These are phyloP conservation scores for Cornus kousa DNA, from an alignment of 148 eudicot species.

Conservation along the genomic window DNA sequence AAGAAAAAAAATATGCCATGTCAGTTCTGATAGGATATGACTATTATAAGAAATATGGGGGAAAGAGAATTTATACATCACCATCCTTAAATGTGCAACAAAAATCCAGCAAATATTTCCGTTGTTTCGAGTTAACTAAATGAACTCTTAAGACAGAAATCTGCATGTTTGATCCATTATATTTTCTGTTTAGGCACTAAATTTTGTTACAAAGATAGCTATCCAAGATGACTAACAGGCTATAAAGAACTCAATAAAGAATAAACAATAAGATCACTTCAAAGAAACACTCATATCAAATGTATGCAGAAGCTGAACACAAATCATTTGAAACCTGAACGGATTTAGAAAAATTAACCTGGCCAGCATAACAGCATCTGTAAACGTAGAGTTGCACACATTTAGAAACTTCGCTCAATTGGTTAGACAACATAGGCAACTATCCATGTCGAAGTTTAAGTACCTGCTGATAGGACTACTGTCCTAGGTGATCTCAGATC, in stretches of 20 bases:
- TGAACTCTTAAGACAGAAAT: background rate
- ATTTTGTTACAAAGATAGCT: slow-evolving; percentile 12
- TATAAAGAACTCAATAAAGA: background rate
- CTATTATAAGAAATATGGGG: background rate
- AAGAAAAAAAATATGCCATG: background rate
- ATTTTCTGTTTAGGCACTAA: slow-evolving; percentile 12
- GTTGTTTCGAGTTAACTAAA: background rate
- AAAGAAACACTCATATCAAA: background rate
- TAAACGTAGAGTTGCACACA: background rate
- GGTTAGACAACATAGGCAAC: background rate
- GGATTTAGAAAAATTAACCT: background rate
- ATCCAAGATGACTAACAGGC: background rate
- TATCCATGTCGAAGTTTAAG: background rate
- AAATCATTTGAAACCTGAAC: background rate
- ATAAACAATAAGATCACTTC: background rate
- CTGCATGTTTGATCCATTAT: background rate
- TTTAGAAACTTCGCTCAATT: background rate
- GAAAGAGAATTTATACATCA: background rate
- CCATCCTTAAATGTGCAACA: too few relatives aligned
- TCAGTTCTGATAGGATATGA: background rate
- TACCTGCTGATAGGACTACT: background rate
- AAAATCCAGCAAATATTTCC: background rate
- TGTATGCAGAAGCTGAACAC: background rate
- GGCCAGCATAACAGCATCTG: background rate
- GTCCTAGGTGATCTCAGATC: background rate